Percentiles rank a stretch among this genome's conserved stretches.
Evolutionary conservation across 2,329 filamentous ascomycete species (phyloP).

Genomic region (Colletotrichum gigasporum): DNA sequence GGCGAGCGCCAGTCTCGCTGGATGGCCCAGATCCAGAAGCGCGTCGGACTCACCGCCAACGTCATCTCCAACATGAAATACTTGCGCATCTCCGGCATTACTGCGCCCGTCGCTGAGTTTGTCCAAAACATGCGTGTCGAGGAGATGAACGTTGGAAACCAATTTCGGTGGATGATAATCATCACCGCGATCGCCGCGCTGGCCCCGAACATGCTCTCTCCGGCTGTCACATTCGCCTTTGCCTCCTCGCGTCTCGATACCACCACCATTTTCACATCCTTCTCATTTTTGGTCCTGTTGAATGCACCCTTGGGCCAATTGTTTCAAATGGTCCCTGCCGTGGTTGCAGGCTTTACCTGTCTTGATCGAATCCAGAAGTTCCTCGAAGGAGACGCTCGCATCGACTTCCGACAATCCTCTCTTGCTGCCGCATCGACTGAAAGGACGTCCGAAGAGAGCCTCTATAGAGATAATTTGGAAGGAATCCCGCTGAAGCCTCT

Average conservation of each 20-base stretch:
- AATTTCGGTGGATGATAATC: conserved; percentile 37
- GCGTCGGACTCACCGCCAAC: conserved; percentile 36
- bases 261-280: conserved; percentile 40
- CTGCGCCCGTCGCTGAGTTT: conserved; percentile 35
- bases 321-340: conserved; percentile 42
- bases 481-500: neutral
- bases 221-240: conserved; percentile 44
- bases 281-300: conserved; percentile 47
- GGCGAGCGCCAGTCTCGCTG: conserved; percentile 39
- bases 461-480: conserved; percentile 12
- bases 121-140: conserved; percentile 36
- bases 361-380: conserved; percentile 47
- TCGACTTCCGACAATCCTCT: conserved; percentile 37
- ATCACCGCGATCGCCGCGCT: conserved; percentile 42
- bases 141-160: conserved; percentile 36
- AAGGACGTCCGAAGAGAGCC: conserved; percentile 27
- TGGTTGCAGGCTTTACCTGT: conserved; percentile 45
- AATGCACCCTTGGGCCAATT: conserved; percentile 41
- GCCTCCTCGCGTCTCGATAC: conserved; percentile 35
- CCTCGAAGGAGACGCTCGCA: conserved; percentile 39
- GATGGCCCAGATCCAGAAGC: conserved; percentile 42
- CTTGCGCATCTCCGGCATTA: conserved; percentile 42
- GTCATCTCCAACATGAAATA: conserved; percentile 40
- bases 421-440: neutral
- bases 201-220: conserved; percentile 46